These are phyloP conservation scores for Pochonia chlamydosporia DNA, from an alignment of 2,329 filamentous ascomycete genomes.

Conservation along the genomic window DNA sequence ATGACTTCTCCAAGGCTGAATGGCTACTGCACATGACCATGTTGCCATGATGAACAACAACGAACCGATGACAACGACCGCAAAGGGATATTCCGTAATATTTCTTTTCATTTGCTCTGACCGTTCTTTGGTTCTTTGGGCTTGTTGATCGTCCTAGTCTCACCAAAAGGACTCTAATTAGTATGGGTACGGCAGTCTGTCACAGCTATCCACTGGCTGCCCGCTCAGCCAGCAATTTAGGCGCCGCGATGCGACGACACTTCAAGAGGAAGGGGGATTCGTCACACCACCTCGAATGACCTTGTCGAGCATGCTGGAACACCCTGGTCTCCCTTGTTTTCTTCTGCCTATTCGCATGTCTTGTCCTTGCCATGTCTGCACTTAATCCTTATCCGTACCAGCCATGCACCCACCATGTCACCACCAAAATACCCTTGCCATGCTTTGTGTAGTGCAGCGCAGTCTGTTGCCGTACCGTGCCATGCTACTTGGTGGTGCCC, in stretches of 20 bases:
- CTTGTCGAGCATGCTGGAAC: neutral
- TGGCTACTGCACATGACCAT: neutral
- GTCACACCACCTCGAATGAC: slow-evolving; percentile 5
- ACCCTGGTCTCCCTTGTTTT: neutral
- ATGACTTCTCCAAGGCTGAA: neutral
- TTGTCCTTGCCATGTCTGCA: slow-evolving; percentile 1
- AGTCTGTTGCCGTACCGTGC: neutral
- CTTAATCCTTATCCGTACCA: neutral
- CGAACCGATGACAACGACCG: neutral
- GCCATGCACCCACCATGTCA: neutral
- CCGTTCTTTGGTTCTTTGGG: neutral
- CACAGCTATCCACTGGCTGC: neutral
- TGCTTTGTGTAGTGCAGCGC: neutral
- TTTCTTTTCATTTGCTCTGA: neutral
- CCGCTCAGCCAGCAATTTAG: neutral
- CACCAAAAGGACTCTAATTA: neutral
- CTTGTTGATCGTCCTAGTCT: neutral
- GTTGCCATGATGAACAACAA: neutral
- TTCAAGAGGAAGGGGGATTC: neutral
- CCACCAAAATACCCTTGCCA: neutral
- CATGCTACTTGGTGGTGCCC: no score
- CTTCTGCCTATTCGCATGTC: neutral
- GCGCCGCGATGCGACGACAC: slow-evolving; percentile 5
- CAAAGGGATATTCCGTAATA: neutral
- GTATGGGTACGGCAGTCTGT: neutral